Base-by-base conservation (phyloP, 2,329 filamentous ascomycete genomes). In the Tricladium varicosporioides region DNA sequence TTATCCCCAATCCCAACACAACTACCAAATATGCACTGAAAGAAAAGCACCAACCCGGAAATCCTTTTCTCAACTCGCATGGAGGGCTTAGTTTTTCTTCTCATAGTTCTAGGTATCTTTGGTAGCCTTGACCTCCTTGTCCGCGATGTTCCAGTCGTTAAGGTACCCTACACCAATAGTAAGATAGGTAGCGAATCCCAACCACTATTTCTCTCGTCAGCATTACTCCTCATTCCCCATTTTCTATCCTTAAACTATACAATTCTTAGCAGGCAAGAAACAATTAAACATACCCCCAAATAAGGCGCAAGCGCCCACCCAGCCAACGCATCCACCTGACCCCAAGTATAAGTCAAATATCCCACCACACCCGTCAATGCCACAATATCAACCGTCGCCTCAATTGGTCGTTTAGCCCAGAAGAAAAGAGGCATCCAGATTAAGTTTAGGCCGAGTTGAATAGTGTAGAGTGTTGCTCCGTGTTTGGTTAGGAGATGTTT, bases 361-460 rank as follows among this genome's bases (percentile, higher is more conserved):
- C 80, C 82, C 48, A 90, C 89, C 31, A 87, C 76, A 8, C 88
- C 91, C 0, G 87, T 78, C 8, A 97, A 78, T 0, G 86, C 80
- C 27, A 89, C 74, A 51, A 96, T 87, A 70, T 97, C 90, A 27
- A 81, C 80, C 5, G 90, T 84, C 2, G 92, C 92, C 68, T 85
- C 83, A 52, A 87, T 79, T 1, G 92, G 91, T 14, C 84, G 83
- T 62, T 87, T 86, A 51, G 87, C 70, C n/a, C 83, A 81, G 70
- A 96, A 97, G 81, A 97, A 97, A 10, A 97, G 81, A 11, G 93
- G 93, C 83, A 92, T 97, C 91, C 91, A 97, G 53, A 87, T 73
- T 31, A 96, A 78, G 72, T 97, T 97, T 51, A 97, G 79, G 10
- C 81, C 89, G 5, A 97, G 85, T 74, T 97, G 92, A 58, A 92